These are phyloP conservation scores for Remersonia thermophila DNA, from an alignment of 2,329 filamentous ascomycete genomes.

Conservation along the genomic window DNA sequence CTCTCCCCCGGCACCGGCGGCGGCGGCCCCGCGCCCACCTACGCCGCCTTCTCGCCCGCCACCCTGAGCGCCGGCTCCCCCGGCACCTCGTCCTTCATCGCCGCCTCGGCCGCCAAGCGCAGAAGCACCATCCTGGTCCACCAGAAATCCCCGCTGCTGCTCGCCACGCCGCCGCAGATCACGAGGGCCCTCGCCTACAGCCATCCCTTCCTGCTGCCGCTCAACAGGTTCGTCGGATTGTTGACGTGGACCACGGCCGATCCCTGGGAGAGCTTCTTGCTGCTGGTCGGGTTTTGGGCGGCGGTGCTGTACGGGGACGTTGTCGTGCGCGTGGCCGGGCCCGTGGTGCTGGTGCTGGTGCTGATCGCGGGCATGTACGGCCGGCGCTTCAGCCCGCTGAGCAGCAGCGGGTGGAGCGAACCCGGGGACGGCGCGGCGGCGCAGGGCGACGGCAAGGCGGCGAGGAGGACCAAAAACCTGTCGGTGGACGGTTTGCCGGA, in stretches of 20 bases:
- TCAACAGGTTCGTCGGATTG: slow-evolving; percentile 75
- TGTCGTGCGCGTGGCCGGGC: slow-evolving; percentile 70
- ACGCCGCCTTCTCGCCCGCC: slow-evolving; percentile 80
- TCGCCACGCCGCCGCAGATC: slow-evolving; percentile 88
- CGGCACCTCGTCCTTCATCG: slow-evolving; percentile 20
- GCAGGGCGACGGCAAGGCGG: slow-evolving; percentile 18
- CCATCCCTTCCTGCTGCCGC: slow-evolving; percentile 80
- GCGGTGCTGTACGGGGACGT: slow-evolving; percentile 74
- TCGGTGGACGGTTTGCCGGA: slow-evolving; percentile 17
- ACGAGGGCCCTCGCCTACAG: slow-evolving; percentile 91
- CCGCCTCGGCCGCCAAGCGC: slow-evolving; percentile 54
- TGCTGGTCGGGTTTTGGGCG: slow-evolving; percentile 79
- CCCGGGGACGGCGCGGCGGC: slow-evolving; percentile 24
- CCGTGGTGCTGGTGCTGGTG: slow-evolving; percentile 64
- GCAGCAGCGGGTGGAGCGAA: slow-evolving; percentile 63
- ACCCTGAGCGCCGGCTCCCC: slow-evolving; percentile 58
- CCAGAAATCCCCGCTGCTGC: slow-evolving; percentile 85
- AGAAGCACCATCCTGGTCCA: slow-evolving; percentile 89
- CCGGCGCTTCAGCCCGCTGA: slow-evolving; percentile 77
- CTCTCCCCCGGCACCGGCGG: slow-evolving; percentile 15
- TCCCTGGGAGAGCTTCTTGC: slow-evolving; percentile 90
- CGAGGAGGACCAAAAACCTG: slow-evolving; percentile 19
- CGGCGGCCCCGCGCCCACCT: slow-evolving; percentile 50
- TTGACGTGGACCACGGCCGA: slow-evolving; percentile 91
- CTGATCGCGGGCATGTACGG: slow-evolving; percentile 90